Base-by-base conservation (phyloP, 768 basidiomycete species). In the Termitomyces sp. region DNA sequence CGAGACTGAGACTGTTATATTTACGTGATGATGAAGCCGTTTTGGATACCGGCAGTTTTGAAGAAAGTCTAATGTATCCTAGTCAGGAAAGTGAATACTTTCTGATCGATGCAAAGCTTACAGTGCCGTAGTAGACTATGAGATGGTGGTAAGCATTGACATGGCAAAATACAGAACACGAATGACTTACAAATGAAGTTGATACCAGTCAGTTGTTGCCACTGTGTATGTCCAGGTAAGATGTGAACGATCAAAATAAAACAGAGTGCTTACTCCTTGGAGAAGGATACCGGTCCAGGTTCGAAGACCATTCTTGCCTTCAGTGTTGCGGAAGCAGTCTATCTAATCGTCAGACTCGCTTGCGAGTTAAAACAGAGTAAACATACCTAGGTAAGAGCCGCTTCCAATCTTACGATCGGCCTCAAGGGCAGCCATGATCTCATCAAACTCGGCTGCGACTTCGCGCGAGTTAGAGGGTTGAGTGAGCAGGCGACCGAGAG, bases 231-330 rank as follows among this genome's bases (percentile, higher is more conserved):
- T 15, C 37, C 3, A 52, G 15, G 55, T 57, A 48, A 57, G 47
- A 55, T n/a, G 46, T 37, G 18, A 18, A 18, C 1, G 11, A 36
- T 15, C 16, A 44, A 31, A 49, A 27, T 1, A 50, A 3, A 51
- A n/a, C 54, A 20, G n/a, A 61, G 20, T 18, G 58, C 64, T 59
- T 66, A 76, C 58, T 46, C 71, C 76, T 67, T 95, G 93, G 61
- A 95, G 77, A 68, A 85, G 82, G 63, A 92, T 90, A 67, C 94
- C 94, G 45, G 90, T 87, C 72, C 88, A 78, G 18, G 89, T 93
- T 61, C 91, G 84, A 69, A 88, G 83, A 49, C 80, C 66, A 65
- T 78, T 78, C 69, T 73, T 79, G 65, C 88, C 90, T 59, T 84
- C 80, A 71, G 79, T 84, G 66, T 81, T 78, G 66, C 67, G 75